A percentile compares a stretch with the other conserved stretches of the same genome.
Evolutionary conservation across 1,284 basidiomycete species (phyloP).

Genomic region (Cutaneotrichosporon cavernicola): DNA sequence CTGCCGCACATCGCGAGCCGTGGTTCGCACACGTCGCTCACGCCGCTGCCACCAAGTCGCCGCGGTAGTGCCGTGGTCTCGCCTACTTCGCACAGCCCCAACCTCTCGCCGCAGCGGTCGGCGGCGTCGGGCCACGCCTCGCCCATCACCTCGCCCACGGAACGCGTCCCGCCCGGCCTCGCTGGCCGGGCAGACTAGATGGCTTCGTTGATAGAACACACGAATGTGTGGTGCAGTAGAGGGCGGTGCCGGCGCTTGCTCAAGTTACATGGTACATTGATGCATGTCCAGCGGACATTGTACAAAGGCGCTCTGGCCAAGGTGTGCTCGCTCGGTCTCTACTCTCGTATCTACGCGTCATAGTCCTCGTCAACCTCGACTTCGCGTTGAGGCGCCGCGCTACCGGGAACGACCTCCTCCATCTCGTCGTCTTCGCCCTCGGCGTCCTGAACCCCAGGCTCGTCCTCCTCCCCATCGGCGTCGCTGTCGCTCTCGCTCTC

Average conservation of each 20-base stretch:
- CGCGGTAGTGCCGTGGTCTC: background rate
- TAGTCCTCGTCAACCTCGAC: constrained; percentile 50
- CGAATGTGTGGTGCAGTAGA: constrained; percentile 4
- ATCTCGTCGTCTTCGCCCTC: constrained; percentile 43
- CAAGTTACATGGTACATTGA: constrained; percentile 13
- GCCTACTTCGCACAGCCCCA: background rate
- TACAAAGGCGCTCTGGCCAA: background rate
- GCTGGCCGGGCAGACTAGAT: constrained; percentile 4
- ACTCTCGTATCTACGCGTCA: constrained; percentile 30
- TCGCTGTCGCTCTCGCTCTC: constrained; percentile 30
- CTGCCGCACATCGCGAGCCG: constrained; percentile 16
- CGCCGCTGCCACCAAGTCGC: background rate
- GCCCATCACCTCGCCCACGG: background rate
- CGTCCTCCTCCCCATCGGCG: constrained; percentile 21
- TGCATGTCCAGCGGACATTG: background rate
- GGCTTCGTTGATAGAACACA: background rate
- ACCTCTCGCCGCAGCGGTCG: background rate
- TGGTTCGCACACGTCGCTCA: constrained; percentile 2
- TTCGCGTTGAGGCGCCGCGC: constrained; percentile 13
- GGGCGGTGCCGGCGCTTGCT: background rate
- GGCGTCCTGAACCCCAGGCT: constrained; percentile 24
- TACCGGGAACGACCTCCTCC: constrained; percentile 37
- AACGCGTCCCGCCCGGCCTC: constrained; percentile 1
- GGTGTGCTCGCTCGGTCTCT: background rate
- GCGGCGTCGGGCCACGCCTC: background rate